Conservation (phyloP, 495 filamentous ascomycete species). For the Aspergillus asperescens region DNA sequence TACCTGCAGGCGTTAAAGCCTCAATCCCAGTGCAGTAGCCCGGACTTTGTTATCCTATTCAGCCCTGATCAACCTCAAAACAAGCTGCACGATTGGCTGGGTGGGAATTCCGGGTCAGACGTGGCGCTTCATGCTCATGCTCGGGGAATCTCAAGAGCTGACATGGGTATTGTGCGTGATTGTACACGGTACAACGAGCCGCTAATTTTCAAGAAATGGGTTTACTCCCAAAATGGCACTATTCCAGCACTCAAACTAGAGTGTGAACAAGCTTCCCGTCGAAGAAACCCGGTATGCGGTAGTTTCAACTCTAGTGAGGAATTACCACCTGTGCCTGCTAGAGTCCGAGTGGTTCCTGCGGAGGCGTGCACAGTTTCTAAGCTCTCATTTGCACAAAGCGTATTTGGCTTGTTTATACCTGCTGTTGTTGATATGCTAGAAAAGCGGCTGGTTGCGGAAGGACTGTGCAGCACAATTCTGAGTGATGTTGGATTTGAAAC, state of each 20-base stretch:
- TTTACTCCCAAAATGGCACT: slow-evolving; percentile 3
- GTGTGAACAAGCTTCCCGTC: slow-evolving; percentile 23
- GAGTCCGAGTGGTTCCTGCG: slow-evolving; percentile 22
- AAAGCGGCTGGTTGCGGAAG: slow-evolving; percentile 54
- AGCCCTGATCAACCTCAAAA: slow-evolving; percentile 19
- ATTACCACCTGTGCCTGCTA: slow-evolving; percentile 1
- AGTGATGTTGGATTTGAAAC: slow-evolving; percentile 48
- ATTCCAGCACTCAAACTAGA: slow-evolving; percentile 30
- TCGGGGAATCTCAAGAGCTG: background rate
- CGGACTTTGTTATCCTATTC: slow-evolving; percentile 42
- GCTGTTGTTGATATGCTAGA: slow-evolving; percentile 65
- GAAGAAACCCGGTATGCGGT: slow-evolving; percentile 29
- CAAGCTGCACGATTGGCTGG: slow-evolving; percentile 21
- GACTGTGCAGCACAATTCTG: slow-evolving; percentile 57
- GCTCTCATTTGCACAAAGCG: slow-evolving; percentile 54
- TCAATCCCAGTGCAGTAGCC: slow-evolving; percentile 26
- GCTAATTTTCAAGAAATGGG: slow-evolving; percentile 28
- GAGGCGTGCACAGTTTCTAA: slow-evolving; percentile 40
- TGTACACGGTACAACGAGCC: slow-evolving; percentile 23
- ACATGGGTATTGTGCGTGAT: slow-evolving; percentile 30
- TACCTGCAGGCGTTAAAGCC: slow-evolving; percentile 47
- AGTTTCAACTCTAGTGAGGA: slow-evolving; percentile 4
- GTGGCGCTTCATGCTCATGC: slow-evolving; percentile 15
- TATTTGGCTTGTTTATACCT: slow-evolving; percentile 68
- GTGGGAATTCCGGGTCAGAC: slow-evolving; percentile 18